Base-by-base conservation (phyloP, 768 basidiomycete species). In the Naganishia kalamii region DNA sequence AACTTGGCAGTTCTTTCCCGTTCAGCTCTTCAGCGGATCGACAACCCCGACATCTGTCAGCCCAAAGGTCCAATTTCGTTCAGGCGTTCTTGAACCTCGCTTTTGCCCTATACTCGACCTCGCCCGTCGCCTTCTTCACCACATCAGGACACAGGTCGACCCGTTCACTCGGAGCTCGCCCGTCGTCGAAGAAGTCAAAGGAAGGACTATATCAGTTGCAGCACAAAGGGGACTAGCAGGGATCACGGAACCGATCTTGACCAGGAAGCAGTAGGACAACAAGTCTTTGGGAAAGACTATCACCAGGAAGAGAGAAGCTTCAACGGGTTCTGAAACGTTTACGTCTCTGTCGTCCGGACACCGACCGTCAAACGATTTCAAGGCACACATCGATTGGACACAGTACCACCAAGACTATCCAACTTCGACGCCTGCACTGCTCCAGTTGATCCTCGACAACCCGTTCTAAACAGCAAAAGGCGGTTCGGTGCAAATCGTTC, bases 51-150 rank as follows among this genome's bases (percentile, higher is more conserved):
- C 4, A 57, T 44, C 15, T 65, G 0, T 8, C 67, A 67, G 11
- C 7, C 12, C 4, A 51, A 27, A 44, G 62, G 48, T 19, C 69
- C 61, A 48, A 68, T 67, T 6, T 66, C 70, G 62, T 70, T 30
- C 64, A 73, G 71, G 21, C 69, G 70, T n/a, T 71, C 67, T 48
- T 70, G 60, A 25, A 67, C 72, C 27, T 69, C 63, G n/a, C 19
- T 70, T 43, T 47, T 73, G 70, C 30, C 65, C 25, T 47, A 11
- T 15, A 57, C 54, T 70, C 70, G 21, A 69, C 69, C 1, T 59
- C 62, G 47, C 70, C 64, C 66, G 69, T 65, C 17, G 63, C 48
- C 49, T 68, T 72, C 69, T 70, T 70, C 30, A 61, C 65, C 44
- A 62, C 33, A 57, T 57, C 54, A 57, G 54, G 54, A 57, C 54